phyloP scores from a whole-genome alignment of 306 rosid species.

The Myrica gale region DNA sequence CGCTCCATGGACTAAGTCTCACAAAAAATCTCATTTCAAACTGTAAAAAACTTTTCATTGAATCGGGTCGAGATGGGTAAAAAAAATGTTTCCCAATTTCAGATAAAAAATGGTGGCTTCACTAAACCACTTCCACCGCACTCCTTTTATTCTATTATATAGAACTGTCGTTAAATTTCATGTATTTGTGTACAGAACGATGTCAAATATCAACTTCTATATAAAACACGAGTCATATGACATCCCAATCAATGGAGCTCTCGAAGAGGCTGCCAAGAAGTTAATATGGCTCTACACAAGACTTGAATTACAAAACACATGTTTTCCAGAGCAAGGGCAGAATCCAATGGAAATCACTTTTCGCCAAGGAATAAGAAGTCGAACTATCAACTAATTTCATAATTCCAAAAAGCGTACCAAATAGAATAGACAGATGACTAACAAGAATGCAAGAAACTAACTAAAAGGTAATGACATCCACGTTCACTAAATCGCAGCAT shows the following conservation, averaged over 20 bases:
- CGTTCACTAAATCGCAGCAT: conserved; percentile 11
- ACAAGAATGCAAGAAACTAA: background rate
- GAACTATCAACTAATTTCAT: background rate
- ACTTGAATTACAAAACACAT: background rate
- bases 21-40: too few relatives aligned
- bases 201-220: background rate
- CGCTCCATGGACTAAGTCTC: too few relatives aligned
- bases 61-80: too few relatives aligned
- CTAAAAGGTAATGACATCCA: background rate
- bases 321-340: background rate
- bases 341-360: background rate
- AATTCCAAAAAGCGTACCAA: background rate
- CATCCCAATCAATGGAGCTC: background rate
- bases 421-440: background rate
- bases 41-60: too few relatives aligned
- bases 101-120: conserved; percentile 1
- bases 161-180: background rate
- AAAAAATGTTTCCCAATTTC: too few relatives aligned
- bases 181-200: background rate
- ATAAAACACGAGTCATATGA: background rate
- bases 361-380: background rate
- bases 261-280: background rate
- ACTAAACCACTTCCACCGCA: background rate
- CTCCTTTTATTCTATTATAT: background rate
- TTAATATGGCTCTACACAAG: background rate